Evolutionary conservation across 1,139 yeast genomes (phyloP), one percentile per base, ranked within the genome.

Genomic region (Yamadazyma dendronema): DNA sequence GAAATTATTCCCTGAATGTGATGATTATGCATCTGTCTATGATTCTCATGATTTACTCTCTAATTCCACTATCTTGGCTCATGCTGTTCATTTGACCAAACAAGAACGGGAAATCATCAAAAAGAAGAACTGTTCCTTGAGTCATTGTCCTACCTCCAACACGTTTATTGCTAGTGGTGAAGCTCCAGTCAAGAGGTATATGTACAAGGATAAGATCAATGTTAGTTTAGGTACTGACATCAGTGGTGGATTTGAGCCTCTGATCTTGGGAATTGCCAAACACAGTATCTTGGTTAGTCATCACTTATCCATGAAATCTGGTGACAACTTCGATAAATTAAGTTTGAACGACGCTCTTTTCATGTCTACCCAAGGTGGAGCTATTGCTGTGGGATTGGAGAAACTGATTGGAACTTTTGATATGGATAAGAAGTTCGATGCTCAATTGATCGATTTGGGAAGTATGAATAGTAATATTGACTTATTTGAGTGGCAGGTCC

Each of bases 71-170:
- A 79, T 88, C 25, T 65, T 92, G 45, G 98, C 97, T 0, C 98
- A 92, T 57, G 95, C 94, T 24, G 71, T 92, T 30, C 96, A 90
- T 54, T 64, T 92, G 39, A 52, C 78, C 1, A 77, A 76, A 2
- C 70, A 70, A 3, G 98, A 92, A 57, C 69, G 81, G 35, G 62
- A 71, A 15, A 47, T 84, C 17, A 67, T 92, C 36, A 71, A 70
- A 46, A 46, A 53, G 9, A 71, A 75, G 22, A 64, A 76, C 5
- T 67, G 89, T 23, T 95, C 97, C 12, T 76, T 92, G 14, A 79
- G 96, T 6, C 98, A 92, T 61, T 92, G 98, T 59, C 98, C 98
- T 4, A 79, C 90, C 11, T 85, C 96, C 26, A 92, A 92, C 56
- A 81, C 95, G 0, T 81, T 95, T 19, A 74, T 92, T 41, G 81